phyloP scores from a whole-genome alignment of 768 basidiomycete species.

The Myochromella boudieri region DNA sequence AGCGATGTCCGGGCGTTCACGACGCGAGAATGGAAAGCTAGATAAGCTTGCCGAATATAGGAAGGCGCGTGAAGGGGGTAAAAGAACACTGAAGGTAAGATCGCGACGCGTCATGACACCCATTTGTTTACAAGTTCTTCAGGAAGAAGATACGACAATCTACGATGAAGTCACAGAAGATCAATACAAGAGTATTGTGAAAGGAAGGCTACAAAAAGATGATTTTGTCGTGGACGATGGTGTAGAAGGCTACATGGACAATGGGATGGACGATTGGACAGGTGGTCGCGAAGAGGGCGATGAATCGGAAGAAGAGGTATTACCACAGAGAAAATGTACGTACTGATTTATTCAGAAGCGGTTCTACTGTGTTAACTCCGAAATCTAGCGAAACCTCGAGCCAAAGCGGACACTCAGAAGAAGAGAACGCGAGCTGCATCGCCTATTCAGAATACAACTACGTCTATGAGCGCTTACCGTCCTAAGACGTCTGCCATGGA shows the following conservation, averaged over 20 bases:
- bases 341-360: background rate
- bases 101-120: slow-evolving; percentile 4
- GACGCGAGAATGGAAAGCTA: slow-evolving; percentile 31
- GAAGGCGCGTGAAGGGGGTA: slow-evolving; percentile 17
- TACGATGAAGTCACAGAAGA: slow-evolving; percentile 93
- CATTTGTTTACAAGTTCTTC: slow-evolving; percentile 4
- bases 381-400: slow-evolving; percentile 40
- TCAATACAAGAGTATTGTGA: slow-evolving; percentile 84
- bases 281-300: slow-evolving; percentile 56
- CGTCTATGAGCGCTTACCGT: slow-evolving; percentile 79
- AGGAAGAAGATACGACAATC: slow-evolving; percentile 63
- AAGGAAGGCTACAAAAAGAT: slow-evolving; percentile 75
- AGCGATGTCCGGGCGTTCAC: slow-evolving; percentile 39
- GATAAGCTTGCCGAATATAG: slow-evolving; percentile 19
- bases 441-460: slow-evolving; percentile 51
- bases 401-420: slow-evolving; percentile 33
- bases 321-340: slow-evolving; percentile 40
- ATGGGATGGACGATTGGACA: slow-evolving; percentile 95
- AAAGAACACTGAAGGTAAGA: slow-evolving; percentile 14
- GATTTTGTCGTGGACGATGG: slow-evolving; percentile 98
- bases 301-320: slow-evolving; percentile 56
- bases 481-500: slow-evolving; percentile 72
- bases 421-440: slow-evolving; percentile 47
- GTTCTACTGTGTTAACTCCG: background rate
- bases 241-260: slow-evolving; percentile 87